Base-by-base conservation (phyloP, 1,284 basidiomycete species). In the Trichosporon inkin region DNA sequence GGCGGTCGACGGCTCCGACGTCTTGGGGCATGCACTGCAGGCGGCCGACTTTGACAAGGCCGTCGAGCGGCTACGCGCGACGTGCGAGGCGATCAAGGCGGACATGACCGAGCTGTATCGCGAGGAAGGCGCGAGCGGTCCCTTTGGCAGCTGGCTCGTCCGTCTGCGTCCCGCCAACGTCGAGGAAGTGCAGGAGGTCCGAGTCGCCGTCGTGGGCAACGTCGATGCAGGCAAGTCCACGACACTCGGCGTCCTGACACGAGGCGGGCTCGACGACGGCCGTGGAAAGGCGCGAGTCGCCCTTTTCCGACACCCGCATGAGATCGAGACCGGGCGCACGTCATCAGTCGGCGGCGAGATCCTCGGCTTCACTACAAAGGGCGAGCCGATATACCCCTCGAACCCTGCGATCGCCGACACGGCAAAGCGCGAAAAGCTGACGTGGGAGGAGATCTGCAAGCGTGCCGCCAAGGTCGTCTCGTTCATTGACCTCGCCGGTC, bases 311-410 rank as follows among this genome's bases (percentile, higher is more conserved):
- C 96, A 99, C 78, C 97, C 98, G 75, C 95, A 99, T 72, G 95
- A 99, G 78, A 82, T 98, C 63, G 95, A 99, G 80, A 92, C 89
- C 10, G 95, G 96, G 1, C 81, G 96, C 57, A 98, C 95, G 0
- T 92, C 90, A 32, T 92, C 88, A 62, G 91, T 98, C 35, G 95
- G 96, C 44, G 92, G 96, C 86, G 94, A 98, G 89, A 94, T 95
- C 54, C 80, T 95, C 16, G 92, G 92, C 0, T 95, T 93, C 70
- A 85, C 84, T 17, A 83, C 86, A 3, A 82, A 82, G 34, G 90
- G 90, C 14, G 78, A 82, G 56, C 85, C 91, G 6, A 88, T 95
- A 69, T 81, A 93, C 19, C 90, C 91, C 3, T 71, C 74, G 0
- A 1, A 81, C 77, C 58, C 84, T 53, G 60, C 67, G 7, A 71